Conservation (phyloP, 2,329 filamentous ascomycete species). For the Penicillium sp. region DNA sequence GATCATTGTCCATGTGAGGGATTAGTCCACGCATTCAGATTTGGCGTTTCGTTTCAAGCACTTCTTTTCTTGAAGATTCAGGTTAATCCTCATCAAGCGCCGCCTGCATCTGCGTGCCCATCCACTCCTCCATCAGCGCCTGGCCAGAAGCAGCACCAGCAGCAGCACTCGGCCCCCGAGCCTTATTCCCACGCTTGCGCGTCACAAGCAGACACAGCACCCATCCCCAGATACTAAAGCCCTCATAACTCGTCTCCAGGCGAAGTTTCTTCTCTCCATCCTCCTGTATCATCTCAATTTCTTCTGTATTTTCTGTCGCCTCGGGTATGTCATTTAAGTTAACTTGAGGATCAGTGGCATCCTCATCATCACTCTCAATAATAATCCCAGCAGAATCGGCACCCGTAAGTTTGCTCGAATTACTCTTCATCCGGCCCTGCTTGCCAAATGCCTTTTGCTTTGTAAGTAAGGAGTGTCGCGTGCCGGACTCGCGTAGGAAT, state of each 20-base stretch:
- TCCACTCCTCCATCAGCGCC: slow-evolving; percentile 80
- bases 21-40: no score
- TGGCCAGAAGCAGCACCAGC: slow-evolving; percentile 51
- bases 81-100: slow-evolving; percentile 35
- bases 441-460: slow-evolving; percentile 77
- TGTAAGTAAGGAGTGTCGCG: slow-evolving; percentile 78
- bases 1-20: slow-evolving; percentile 4
- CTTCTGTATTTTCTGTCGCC: slow-evolving; percentile 23
- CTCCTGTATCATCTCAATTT: slow-evolving; percentile 19
- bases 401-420: slow-evolving; percentile 59
- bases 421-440: slow-evolving; percentile 54
- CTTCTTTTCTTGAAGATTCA: neutral
- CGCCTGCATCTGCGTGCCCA: slow-evolving; percentile 64
- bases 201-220: slow-evolving; percentile 88
- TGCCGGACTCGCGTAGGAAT: slow-evolving; percentile 82
- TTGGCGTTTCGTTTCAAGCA: no score
- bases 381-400: slow-evolving; percentile 49
- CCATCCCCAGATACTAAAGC: slow-evolving; percentile 91
- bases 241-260: slow-evolving; percentile 85
- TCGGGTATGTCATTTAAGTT: slow-evolving; percentile 56
- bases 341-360: slow-evolving; percentile 19
- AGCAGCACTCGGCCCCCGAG: slow-evolving; percentile 18
- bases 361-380: slow-evolving; percentile 61
- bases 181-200: slow-evolving; percentile 53
- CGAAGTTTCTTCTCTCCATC: slow-evolving; percentile 89